Conservation (phyloP, 106 monocot species). For the Ottelia alismoides region DNA sequence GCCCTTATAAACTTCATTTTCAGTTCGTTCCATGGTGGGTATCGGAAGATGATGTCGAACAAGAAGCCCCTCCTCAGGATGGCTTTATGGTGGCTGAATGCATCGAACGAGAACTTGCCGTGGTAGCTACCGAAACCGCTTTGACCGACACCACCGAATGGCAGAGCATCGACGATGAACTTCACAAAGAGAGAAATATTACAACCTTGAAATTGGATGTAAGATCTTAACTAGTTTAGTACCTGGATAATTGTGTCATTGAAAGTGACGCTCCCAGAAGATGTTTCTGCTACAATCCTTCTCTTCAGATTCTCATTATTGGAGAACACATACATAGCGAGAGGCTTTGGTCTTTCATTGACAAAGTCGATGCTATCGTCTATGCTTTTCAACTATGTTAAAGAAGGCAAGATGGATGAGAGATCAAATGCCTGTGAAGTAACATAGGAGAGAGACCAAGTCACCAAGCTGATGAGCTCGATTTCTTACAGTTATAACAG, state of each 20-base stretch:
- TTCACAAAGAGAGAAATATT: no score
- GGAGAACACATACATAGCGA: slow-evolving; percentile 82
- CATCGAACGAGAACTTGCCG: slow-evolving; percentile 75
- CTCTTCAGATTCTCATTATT: slow-evolving; percentile 34
- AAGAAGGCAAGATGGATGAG: background rate
- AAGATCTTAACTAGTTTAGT: background rate
- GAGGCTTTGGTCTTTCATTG: slow-evolving; percentile 55
- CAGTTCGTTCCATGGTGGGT: slow-evolving; percentile 66
- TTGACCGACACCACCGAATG: slow-evolving; percentile 77
- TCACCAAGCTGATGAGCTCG: no score
- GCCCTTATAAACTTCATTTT: slow-evolving; percentile 50
- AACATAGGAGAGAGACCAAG: background rate
- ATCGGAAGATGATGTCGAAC: slow-evolving; percentile 36
- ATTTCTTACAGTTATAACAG: slow-evolving; percentile 56
- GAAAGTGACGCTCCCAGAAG: slow-evolving; percentile 67
- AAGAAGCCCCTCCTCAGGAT: slow-evolving; percentile 52
- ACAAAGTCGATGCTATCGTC: slow-evolving; percentile 70
- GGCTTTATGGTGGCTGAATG: slow-evolving; percentile 64
- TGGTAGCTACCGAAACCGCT: slow-evolving; percentile 85
- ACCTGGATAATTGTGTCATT: slow-evolving; percentile 81
- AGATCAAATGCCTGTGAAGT: background rate
- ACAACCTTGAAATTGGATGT: no score
- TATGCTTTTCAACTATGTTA: slow-evolving; percentile 67
- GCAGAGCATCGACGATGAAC: slow-evolving; percentile 58
- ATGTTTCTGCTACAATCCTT: slow-evolving; percentile 43